These are phyloP conservation scores for Epichloe hybrida DNA, from an alignment of 2,329 filamentous ascomycete genomes.

Conservation along the genomic window DNA sequence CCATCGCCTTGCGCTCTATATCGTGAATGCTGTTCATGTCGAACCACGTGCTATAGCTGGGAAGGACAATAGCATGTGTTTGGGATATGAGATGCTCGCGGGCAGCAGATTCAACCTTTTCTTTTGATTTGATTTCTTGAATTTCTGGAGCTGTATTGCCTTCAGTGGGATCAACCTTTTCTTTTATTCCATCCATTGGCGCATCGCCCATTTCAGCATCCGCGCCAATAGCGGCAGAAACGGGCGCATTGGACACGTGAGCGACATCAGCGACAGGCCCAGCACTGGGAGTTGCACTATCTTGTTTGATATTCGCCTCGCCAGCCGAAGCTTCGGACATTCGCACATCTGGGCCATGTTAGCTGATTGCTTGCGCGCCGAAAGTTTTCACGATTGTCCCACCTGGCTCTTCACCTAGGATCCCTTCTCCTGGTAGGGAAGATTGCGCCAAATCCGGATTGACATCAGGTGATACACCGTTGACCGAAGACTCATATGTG, in stretches of 20 bases:
- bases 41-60: constrained; percentile 97
- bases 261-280: constrained; percentile 47
- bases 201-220: constrained; percentile 74
- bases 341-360: constrained; percentile 38
- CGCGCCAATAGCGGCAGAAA: constrained; percentile 43
- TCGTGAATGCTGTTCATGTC: constrained; percentile 89
- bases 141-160: constrained; percentile 33
- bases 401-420: constrained; percentile 34
- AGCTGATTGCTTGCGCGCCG: background rate
- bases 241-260: constrained; percentile 51
- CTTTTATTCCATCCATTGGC: constrained; percentile 34
- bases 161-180: constrained; percentile 31
- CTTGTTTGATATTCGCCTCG: constrained; percentile 44
- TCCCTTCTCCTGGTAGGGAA: constrained; percentile 32
- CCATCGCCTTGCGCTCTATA: constrained; percentile 86
- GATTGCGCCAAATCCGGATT: constrained; percentile 44
- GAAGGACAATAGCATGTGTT: constrained; percentile 89
- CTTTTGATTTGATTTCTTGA: constrained; percentile 58
- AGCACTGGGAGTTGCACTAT: constrained; percentile 44
- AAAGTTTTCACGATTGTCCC: constrained; percentile 5
- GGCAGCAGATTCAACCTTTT: constrained; percentile 70
- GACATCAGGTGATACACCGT: constrained; percentile 40
- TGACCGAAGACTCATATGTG: constrained; percentile 43
- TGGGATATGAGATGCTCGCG: constrained; percentile 86
- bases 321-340: constrained; percentile 41